A percentile compares a stretch with the other conserved stretches of the same genome.
phyloP scores from a whole-genome alignment of 192 early-diverging fungal genomes.

The Backusella liffmaniae region DNA sequence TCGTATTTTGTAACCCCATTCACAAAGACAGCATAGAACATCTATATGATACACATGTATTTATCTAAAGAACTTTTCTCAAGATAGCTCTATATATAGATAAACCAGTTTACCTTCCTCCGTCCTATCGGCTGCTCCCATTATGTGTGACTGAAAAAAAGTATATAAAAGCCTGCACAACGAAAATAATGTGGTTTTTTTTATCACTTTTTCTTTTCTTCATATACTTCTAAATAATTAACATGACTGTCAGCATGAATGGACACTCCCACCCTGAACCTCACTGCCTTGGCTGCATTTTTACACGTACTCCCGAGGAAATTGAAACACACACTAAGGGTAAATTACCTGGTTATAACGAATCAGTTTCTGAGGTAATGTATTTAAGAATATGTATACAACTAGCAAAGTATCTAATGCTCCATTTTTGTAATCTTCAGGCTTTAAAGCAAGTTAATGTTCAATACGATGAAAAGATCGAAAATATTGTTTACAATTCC shows the following conservation, averaged over 20 bases:
- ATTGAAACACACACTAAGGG: neutral
- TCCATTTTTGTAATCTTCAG: neutral
- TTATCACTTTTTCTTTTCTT: neutral
- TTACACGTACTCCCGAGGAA: neutral
- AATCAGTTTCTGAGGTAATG: slow-evolving; percentile 21
- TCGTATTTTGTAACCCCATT: neutral
- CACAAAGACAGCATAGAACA: neutral
- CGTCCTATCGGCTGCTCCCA: neutral
- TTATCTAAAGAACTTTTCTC: slow-evolving; percentile 4
- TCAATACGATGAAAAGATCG: slow-evolving; percentile 16
- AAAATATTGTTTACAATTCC: slow-evolving; percentile 13
- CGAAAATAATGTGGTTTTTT: neutral
- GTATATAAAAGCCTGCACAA: neutral
- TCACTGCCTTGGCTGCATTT: neutral
- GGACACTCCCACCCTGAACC: neutral
- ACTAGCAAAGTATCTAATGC: neutral
- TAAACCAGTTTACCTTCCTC: neutral
- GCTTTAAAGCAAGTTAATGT: slow-evolving; percentile 23
- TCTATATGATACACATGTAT: neutral
- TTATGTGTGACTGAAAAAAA: neutral
- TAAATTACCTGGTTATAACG: slow-evolving; percentile 31
- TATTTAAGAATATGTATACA: neutral
- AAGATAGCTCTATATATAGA: slow-evolving; percentile 1
- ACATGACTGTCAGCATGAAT: neutral
- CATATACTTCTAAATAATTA: neutral